phyloP scores from a whole-genome alignment of 2,329 filamentous ascomycete genomes.

The Cadophora luteo-olivacea region DNA sequence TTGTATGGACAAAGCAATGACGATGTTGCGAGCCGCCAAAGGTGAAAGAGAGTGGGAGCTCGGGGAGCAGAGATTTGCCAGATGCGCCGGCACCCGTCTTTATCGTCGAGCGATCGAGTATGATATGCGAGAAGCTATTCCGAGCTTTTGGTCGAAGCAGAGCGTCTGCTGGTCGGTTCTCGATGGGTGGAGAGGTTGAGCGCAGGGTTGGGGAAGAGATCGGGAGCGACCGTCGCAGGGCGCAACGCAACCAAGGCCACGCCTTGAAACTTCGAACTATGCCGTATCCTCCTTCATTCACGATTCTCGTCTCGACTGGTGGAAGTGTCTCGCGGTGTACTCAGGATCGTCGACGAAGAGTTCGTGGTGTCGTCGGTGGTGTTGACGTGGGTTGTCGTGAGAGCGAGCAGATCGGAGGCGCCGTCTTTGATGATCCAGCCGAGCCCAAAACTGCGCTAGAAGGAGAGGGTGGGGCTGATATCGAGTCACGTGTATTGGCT shows the following conservation, averaged over 20 bases:
- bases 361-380: constrained; percentile 36
- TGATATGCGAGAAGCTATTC: constrained; percentile 11
- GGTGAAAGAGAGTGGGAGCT: constrained; percentile 24
- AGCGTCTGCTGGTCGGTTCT: constrained; percentile 22
- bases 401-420: constrained; percentile 27
- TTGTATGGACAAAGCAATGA: constrained; percentile 25
- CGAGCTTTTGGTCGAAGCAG: constrained; percentile 22
- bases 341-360: constrained; percentile 16
- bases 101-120: constrained; percentile 14
- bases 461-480: constrained; percentile 15
- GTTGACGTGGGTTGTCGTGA: constrained; percentile 23
- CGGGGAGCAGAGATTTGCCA: constrained; percentile 24
- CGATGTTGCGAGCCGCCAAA: constrained; percentile 21
- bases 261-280: constrained; percentile 22
- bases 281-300: constrained; percentile 34
- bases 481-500: constrained; percentile 9
- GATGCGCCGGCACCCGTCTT: constrained; percentile 31
- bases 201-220: constrained; percentile 25
- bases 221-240: constrained; percentile 33
- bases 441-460: constrained; percentile 24
- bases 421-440: constrained; percentile 26
- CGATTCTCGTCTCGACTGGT: constrained; percentile 11
- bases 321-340: constrained; percentile 20
- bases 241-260: constrained; percentile 32
- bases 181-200: constrained; percentile 23